Evolutionary conservation across 176 grass and related monocot species (phyloP).

Genomic region (Puccinellia tenuiflora): DNA sequence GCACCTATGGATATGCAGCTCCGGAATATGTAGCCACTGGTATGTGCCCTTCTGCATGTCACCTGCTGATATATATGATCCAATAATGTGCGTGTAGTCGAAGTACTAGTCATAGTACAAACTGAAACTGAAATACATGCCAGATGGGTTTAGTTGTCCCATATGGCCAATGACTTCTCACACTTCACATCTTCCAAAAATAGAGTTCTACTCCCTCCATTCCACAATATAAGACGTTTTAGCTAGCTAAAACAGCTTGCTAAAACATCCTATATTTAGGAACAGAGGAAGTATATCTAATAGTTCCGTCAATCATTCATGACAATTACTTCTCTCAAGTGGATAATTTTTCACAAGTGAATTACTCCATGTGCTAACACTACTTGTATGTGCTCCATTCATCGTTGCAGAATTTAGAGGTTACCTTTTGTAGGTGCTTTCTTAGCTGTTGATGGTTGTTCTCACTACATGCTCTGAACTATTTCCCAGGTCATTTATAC

Average conservation of each 20-base stretch:
- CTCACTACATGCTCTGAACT: conserved; percentile 14
- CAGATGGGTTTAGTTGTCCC: neutral
- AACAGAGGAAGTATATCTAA: too few species aligned
- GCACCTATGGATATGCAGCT: conserved; percentile 87
- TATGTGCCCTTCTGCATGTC: conserved; percentile 25
- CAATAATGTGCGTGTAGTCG: neutral
- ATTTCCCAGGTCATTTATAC: conserved; percentile 69
- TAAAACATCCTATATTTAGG: too few species aligned
- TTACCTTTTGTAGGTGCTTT: neutral
- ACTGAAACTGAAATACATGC: neutral
- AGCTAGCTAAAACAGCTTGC: too few species aligned
- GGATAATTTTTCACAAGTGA: neutral
- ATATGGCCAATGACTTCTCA: neutral
- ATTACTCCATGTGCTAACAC: neutral
- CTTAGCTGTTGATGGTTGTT: neutral
- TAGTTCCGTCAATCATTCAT: neutral
- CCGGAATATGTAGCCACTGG: conserved; percentile 89
- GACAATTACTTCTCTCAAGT: neutral
- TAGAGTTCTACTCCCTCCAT: neutral
- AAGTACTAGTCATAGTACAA: neutral
- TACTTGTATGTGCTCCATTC: neutral
- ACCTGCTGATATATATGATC: neutral
- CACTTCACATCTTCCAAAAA: neutral
- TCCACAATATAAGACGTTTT: too few species aligned
- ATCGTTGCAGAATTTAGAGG: neutral